Base-by-base conservation (phyloP, 2,329 filamentous ascomycete species). In the Cadophora sp. region DNA sequence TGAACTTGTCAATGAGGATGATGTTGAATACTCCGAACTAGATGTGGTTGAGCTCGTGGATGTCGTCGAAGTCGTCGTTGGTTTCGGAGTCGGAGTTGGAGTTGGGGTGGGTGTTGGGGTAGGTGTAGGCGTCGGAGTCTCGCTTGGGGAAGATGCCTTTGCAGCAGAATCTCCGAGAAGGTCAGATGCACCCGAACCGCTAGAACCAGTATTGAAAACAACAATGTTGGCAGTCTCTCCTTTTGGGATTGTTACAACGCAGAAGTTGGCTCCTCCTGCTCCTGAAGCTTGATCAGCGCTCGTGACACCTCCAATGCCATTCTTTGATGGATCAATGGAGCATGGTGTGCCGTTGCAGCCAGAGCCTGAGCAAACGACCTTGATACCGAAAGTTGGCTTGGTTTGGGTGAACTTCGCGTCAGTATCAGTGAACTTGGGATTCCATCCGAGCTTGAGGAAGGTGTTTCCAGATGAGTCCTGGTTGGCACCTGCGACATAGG, bases 401-500 rank as follows among this genome's bases (percentile, higher is more conserved):
- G 46, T 3, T 31, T 26, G 19, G 24, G 81, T 84, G 71, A 83
- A 81, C 58, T 83, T 83, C 75, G 92, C 80, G 22, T 83, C 62
- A 71, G 63, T 74, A 73, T 89, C 83, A 40, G 85, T 84, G 79
- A 88, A 94, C 70, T 92, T 91, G 27, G 92, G 92, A 79, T 94
- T 94, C 85, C 89, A 91, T 65, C 89, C 91, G 63, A 94, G 83
- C 81, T 93, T 94, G 74, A 93, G 85, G 76, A 86, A 94, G 1
- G 91, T 93, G 69, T 86, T 80, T 62, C 92, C 92, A 62, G 79
- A 83, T 58, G 76, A 73, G 72, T 89, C 88, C 19, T 88, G 89
- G 79, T 94, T 94, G 66, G 91, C 89, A 68, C 92, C 92, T 16
- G 90, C 89, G 71, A 94, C 91, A 76, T 89, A 95, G 1, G 91